Evolutionary conservation across 192 early-diverging fungal species (phyloP).

Genomic region (Backusella tarrabulga): DNA sequence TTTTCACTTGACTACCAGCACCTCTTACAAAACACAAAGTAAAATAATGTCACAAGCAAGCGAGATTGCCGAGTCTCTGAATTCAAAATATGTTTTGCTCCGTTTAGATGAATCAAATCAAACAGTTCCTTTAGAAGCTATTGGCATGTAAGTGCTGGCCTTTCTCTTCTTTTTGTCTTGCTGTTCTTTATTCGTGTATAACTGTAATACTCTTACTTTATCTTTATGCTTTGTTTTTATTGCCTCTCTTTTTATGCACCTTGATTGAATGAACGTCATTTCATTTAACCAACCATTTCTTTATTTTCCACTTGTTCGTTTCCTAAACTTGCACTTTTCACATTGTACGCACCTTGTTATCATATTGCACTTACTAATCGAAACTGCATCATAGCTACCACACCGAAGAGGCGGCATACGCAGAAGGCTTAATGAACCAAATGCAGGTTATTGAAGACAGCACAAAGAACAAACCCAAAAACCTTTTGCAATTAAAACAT

Average conservation of each 20-base stretch:
- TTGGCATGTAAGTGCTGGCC: neutral
- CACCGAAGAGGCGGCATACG: neutral
- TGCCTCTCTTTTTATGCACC: neutral
- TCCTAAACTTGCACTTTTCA: neutral
- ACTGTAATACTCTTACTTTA: neutral
- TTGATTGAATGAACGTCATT: no score
- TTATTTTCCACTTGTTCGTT: neutral
- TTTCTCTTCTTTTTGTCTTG: neutral
- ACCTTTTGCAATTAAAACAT: neutral
- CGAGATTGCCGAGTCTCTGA: neutral
- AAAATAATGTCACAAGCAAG: neutral
- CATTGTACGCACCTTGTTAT: neutral
- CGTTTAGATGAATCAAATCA: neutral
- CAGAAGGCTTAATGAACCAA: neutral
- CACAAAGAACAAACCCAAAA: neutral
- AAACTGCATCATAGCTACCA: neutral
- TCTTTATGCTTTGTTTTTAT: neutral
- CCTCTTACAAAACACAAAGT: neutral
- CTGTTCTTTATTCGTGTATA: neutral
- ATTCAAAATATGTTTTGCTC: neutral
- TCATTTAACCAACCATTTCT: no score
- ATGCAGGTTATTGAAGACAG: conserved; percentile 10
- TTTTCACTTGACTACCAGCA: no score
- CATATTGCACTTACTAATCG: neutral
- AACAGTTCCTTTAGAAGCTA: neutral